A percentile compares a stretch with the other conserved stretches of the same genome.
phyloP scores from a whole-genome alignment of 306 rosid species.

The Biancaea sappan region DNA sequence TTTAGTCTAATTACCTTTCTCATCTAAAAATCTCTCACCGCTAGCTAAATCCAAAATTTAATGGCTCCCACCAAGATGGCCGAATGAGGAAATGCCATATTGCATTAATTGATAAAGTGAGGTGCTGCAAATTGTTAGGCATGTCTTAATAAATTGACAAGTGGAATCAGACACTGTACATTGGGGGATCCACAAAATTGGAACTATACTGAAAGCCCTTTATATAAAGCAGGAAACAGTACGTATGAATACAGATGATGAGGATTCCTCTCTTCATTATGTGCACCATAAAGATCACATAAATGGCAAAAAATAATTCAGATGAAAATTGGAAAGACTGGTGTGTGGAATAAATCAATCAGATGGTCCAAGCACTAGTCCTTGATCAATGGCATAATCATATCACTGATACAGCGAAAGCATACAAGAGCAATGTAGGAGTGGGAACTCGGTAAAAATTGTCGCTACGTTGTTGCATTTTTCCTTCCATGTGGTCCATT shows the following conservation, averaged over 20 bases:
- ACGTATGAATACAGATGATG: neutral
- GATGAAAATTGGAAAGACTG: neutral
- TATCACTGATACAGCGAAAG: slow-evolving; percentile 41
- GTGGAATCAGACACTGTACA: slow-evolving; percentile 40
- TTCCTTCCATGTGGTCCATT: slow-evolving; percentile 48
- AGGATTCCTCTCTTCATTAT: neutral
- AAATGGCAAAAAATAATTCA: slow-evolving; percentile 7
- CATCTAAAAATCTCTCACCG: neutral
- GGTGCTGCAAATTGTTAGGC: slow-evolving; percentile 7
- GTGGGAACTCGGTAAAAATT: slow-evolving; percentile 25
- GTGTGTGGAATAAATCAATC: slow-evolving; percentile 23
- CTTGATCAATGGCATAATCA: slow-evolving; percentile 24
- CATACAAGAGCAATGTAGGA: slow-evolving; percentile 40
- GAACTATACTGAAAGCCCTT: slow-evolving; percentile 28
- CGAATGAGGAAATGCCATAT: slow-evolving; percentile 35
- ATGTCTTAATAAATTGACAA: slow-evolving; percentile 34
- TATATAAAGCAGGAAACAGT: slow-evolving; percentile 29
- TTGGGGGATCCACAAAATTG: slow-evolving; percentile 45
- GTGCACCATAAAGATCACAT: slow-evolving; percentile 10
- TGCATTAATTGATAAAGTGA: slow-evolving; percentile 19
- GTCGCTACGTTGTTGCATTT: slow-evolving; percentile 39
- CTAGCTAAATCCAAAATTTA: slow-evolving; percentile 29
- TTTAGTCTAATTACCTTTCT: neutral
- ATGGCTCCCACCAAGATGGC: slow-evolving; percentile 44
- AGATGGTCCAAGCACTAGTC: slow-evolving; percentile 29